A percentile compares a stretch with the other conserved stretches of the same genome.
Conservation (phyloP, 192 early-diverging fungal genomes). For the Backusella australiensis region DNA sequence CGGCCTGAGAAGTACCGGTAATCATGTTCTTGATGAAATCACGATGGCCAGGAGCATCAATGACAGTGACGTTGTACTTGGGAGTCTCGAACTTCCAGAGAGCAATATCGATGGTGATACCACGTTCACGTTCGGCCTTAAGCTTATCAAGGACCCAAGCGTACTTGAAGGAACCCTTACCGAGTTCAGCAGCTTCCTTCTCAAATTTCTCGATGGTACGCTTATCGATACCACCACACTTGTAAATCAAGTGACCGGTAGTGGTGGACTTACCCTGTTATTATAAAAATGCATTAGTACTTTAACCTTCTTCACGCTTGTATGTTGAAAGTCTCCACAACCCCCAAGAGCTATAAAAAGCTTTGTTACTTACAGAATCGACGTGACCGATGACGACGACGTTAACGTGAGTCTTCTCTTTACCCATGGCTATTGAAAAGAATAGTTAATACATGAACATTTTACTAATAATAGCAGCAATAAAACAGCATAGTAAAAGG, state of each 20-base stretch:
- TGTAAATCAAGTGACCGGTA: conserved; percentile 99
- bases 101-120: too few relatives aligned
- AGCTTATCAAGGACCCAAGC: conserved; percentile 99
- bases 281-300: not conserved
- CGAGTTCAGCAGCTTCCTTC: conserved; percentile 97
- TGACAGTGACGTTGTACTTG: too few relatives aligned
- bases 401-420: conserved; percentile 92
- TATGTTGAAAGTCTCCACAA: too few relatives aligned
- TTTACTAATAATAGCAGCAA: not conserved
- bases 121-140: too few relatives aligned
- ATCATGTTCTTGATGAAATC: too few relatives aligned
- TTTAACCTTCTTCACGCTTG: too few relatives aligned
- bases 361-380: conserved; percentile 66
- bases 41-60: too few relatives aligned
- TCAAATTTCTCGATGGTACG: conserved; percentile 99
- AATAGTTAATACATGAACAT: not conserved
- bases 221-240: conserved; percentile 99
- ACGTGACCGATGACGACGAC: conserved; percentile 99
- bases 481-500: not conserved
- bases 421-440: conserved; percentile 37
- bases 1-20: too few relatives aligned
- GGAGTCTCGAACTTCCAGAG: too few relatives aligned
- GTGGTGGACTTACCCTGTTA: conserved; percentile 96
- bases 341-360: not conserved
- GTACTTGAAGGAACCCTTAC: conserved; percentile 99